Percentiles rank a stretch among this genome's conserved stretches.
phyloP scores from a whole-genome alignment of 345 rosid species.

The Syzygium grande region DNA sequence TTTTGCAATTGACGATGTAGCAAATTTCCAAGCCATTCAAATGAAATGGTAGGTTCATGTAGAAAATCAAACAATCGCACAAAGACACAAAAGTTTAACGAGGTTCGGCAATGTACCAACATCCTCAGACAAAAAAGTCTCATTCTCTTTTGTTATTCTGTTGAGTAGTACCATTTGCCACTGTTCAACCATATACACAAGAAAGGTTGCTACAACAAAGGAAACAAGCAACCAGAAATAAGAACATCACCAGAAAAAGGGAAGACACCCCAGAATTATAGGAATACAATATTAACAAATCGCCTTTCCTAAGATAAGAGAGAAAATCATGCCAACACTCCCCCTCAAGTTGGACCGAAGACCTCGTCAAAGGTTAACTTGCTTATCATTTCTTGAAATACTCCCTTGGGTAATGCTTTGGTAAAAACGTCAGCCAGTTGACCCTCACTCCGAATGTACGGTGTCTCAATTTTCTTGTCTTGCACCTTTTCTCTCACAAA shows the following conservation, averaged over 20 bases:
- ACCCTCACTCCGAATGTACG: not conserved
- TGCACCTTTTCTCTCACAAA: not conserved
- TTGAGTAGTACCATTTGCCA: not conserved
- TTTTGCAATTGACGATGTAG: not conserved
- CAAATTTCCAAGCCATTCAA: constrained; percentile 11
- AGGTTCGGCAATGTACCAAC: not conserved
- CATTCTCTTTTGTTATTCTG: not conserved
- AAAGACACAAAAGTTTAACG: not conserved
- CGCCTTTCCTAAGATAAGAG: too few species aligned
- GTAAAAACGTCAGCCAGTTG: not conserved
- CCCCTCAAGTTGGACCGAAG: too few species aligned
- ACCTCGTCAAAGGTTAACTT: too few species aligned
- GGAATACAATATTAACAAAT: not conserved
- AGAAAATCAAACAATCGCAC: not conserved
- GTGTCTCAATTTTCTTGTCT: not conserved
- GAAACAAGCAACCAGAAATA: not conserved
- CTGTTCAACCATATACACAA: not conserved
- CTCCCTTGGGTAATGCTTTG: not conserved
- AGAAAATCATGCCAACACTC: too few species aligned
- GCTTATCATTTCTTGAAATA: too few species aligned
- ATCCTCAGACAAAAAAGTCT: not conserved
- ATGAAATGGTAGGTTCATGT: constrained; percentile 10
- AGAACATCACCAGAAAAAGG: not conserved
- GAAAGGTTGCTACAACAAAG: not conserved
- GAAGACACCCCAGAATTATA: not conserved